A percentile compares a stretch with the other conserved stretches of the same genome.
Evolutionary conservation across 1,284 basidiomycete genomes (phyloP).

Genomic region (Pyrrhoderma noxium): DNA sequence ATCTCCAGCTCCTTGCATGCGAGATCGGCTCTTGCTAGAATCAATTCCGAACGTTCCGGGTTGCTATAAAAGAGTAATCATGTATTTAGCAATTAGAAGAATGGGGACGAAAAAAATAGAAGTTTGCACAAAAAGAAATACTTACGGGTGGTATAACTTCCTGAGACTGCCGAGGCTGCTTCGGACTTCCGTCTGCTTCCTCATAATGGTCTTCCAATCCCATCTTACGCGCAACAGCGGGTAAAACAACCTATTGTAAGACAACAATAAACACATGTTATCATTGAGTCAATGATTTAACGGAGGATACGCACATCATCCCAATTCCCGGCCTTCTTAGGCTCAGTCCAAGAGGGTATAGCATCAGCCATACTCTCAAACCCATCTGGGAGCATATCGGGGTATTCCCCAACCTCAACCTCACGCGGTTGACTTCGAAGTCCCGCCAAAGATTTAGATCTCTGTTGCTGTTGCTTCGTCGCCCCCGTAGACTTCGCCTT

Average conservation of each 20-base stretch:
- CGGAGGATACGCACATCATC: constrained; percentile 57
- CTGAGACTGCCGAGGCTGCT: constrained; percentile 35
- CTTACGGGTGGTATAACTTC: constrained; percentile 45
- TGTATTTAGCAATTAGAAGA: no score
- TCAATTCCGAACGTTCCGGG: constrained; percentile 78
- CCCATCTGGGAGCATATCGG: constrained; percentile 38
- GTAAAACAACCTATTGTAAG: constrained; percentile 54
- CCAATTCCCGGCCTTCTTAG: constrained; percentile 63
- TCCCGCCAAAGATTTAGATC: constrained; percentile 28
- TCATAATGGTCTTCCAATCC: constrained; percentile 65
- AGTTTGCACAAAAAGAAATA: constrained; percentile 22
- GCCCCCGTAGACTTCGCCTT: constrained; percentile 32
- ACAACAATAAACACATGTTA: constrained; percentile 1
- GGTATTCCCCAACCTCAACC: constrained; percentile 52
- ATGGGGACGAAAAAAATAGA: no score
- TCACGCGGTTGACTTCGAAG: constrained; percentile 27
- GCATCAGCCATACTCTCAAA: constrained; percentile 53
- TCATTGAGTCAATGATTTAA: no score
- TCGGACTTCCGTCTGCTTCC: constrained; percentile 54
- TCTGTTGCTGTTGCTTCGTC: constrained; percentile 24
- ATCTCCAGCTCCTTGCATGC: constrained; percentile 31
- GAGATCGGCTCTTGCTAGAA: constrained; percentile 48
- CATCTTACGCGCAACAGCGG: constrained; percentile 76
- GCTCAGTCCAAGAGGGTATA: constrained; percentile 72
- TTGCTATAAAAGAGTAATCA: constrained; percentile 39